Percentiles rank a stretch among this genome's conserved stretches.
Evolutionary conservation across 2,329 filamentous ascomycete species (phyloP).

Genomic region (Aphanocladium album): DNA sequence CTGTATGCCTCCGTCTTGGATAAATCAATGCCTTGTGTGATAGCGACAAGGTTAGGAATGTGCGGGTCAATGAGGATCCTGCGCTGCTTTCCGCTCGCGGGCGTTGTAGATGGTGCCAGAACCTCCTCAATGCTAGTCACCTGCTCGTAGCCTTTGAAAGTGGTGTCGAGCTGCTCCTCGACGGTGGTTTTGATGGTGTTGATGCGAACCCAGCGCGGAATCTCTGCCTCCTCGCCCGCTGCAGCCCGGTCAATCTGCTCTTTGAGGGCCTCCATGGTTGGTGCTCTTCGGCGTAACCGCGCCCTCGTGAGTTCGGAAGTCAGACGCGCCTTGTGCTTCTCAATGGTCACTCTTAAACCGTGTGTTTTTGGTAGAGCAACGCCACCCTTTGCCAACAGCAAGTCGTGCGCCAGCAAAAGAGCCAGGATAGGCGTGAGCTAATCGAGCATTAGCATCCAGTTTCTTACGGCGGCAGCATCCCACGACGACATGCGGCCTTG

Average conservation of each 20-base stretch:
- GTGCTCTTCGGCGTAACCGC: conserved; percentile 65
- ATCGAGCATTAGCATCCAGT: conserved; percentile 15
- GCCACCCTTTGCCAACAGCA: conserved; percentile 74
- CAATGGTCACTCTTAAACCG: conserved; percentile 68
- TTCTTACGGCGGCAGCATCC: neutral
- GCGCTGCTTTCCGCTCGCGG: conserved; percentile 32
- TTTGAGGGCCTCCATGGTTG: conserved; percentile 62
- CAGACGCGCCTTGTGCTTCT: conserved; percentile 76
- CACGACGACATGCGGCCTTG: neutral
- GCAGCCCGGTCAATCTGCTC: conserved; percentile 49
- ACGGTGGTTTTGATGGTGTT: conserved; percentile 73
- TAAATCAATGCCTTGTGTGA: conserved; percentile 67
- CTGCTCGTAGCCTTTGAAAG: conserved; percentile 61
- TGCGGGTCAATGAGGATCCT: conserved; percentile 69
- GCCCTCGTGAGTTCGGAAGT: conserved; percentile 77
- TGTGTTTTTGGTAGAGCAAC: conserved; percentile 77
- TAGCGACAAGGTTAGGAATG: conserved; percentile 76
- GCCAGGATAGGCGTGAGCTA: conserved; percentile 77
- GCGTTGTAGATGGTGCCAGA: conserved; percentile 25
- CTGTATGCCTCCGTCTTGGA: conserved; percentile 69
- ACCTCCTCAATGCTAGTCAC: conserved; percentile 55
- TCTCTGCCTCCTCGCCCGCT: conserved; percentile 47
- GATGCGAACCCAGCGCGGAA: conserved; percentile 89
- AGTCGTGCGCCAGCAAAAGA: conserved; percentile 79
- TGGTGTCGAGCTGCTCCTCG: conserved; percentile 66